A percentile compares a stretch with the other conserved stretches of the same genome.
These are phyloP conservation scores for Fusarium tupiense DNA, from an alignment of 2,329 filamentous ascomycete genomes.

Conservation along the genomic window DNA sequence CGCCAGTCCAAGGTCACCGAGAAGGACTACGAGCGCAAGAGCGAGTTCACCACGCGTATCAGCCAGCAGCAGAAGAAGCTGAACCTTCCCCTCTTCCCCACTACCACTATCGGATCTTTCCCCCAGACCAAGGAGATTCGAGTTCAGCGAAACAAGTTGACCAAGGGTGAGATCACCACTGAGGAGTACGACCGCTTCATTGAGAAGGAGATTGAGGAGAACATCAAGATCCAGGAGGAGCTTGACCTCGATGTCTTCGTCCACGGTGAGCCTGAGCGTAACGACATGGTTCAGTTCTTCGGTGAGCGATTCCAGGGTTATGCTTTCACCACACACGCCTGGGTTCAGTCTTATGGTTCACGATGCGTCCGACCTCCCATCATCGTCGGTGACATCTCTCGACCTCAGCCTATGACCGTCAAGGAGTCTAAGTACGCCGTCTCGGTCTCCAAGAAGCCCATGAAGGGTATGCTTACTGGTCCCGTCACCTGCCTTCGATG, in stretches of 20 bases:
- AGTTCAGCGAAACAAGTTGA: slow-evolving; percentile 96
- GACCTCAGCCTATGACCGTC: slow-evolving; percentile 96
- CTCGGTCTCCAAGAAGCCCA: slow-evolving; percentile 95
- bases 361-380: slow-evolving; percentile 98
- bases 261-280: slow-evolving; percentile 98
- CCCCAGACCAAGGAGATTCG: slow-evolving; percentile 99
- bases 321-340: slow-evolving; percentile 98
- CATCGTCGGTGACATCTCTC: slow-evolving; percentile 98
- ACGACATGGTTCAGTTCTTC: slow-evolving; percentile 99
- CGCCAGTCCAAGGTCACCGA: slow-evolving; percentile 88
- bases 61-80: slow-evolving; percentile 90
- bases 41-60: slow-evolving; percentile 85
- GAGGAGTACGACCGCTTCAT: slow-evolving; percentile 99
- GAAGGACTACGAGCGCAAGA: slow-evolving; percentile 92
- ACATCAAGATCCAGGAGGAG: slow-evolving; percentile 97
- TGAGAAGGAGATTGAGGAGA: slow-evolving; percentile 96
- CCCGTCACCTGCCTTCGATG: slow-evolving; percentile 98
- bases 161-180: slow-evolving; percentile 95
- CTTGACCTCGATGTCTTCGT: slow-evolving; percentile 97
- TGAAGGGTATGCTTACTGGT: slow-evolving; percentile 99
- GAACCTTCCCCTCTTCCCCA: slow-evolving; percentile 95
- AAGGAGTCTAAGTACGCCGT: slow-evolving; percentile 99
- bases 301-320: slow-evolving; percentile 97
- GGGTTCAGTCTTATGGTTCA: slow-evolving; percentile 98
- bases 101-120: slow-evolving; percentile 99